These are phyloP conservation scores for Podaxis carcinomalis DNA, from an alignment of 768 basidiomycete species.

Conservation along the genomic window DNA sequence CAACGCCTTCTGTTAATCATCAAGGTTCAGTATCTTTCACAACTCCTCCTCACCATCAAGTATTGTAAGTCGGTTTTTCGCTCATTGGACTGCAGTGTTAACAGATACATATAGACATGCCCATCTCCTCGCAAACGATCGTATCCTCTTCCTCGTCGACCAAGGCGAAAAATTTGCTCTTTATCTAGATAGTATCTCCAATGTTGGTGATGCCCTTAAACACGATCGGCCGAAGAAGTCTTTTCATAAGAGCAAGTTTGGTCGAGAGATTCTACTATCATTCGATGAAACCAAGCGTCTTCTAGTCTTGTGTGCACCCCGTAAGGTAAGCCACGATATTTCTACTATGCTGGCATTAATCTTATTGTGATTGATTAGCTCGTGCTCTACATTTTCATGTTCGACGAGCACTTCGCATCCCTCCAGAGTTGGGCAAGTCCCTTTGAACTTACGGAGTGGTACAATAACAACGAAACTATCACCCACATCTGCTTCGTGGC, in stretches of 20 bases:
- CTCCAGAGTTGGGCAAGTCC: conserved; percentile 39
- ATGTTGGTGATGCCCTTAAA: conserved; percentile 27
- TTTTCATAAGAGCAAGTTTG: conserved; percentile 43
- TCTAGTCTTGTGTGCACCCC: conserved; percentile 38
- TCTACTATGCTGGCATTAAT: not conserved
- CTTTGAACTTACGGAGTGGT: conserved; percentile 41
- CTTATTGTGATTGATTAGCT: conserved; percentile 19
- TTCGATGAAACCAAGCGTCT: conserved; percentile 50
- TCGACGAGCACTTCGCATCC: conserved; percentile 38
- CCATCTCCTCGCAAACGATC: conserved; percentile 38
- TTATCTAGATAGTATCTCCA: conserved; percentile 30
- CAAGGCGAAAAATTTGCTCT: conserved; percentile 27
- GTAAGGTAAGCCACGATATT: conserved; percentile 28
- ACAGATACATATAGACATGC: conserved; percentile 16
- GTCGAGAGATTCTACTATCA: conserved; percentile 37
- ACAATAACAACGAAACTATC: conserved; percentile 17
- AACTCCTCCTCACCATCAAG: conserved; percentile 16
- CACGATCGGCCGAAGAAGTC: conserved; percentile 21
- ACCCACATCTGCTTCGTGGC: conserved; percentile 37
- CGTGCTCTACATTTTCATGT: conserved; percentile 40
- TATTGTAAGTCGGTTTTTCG: conserved; percentile 26
- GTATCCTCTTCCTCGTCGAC: conserved; percentile 37
- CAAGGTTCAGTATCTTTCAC: conserved; percentile 19
- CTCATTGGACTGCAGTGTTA: not conserved
- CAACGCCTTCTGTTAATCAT: conserved; percentile 20